Evolutionary conservation across 495 filamentous ascomycete species (phyloP), one percentile per base, ranked within the genome.

Genomic region (Neurospora sp.): DNA sequence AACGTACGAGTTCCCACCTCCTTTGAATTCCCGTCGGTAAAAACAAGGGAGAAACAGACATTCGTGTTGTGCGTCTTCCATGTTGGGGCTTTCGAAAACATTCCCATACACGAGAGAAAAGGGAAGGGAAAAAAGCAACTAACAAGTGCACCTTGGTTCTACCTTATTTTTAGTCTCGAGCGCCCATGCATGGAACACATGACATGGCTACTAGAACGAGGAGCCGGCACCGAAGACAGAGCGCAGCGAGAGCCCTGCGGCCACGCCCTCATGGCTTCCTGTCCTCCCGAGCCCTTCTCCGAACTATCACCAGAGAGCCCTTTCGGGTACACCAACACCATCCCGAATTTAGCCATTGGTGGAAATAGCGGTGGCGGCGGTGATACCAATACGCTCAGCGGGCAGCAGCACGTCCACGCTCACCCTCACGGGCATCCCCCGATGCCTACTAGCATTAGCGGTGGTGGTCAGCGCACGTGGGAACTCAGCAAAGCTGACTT

Each of bases 151-250:
- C 39, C 60, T 40, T 60, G 42, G 71, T 39, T 71, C 41, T 20
- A 39, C 62, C 41, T 69, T 39, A n/a, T 71, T 78, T 78, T 79
- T 83, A 98, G 95, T 81, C 90, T 99, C 82, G 96, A 99, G 87
- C 89, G 90, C 76, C 94, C 94, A 11, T 99, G 96, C 87, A 95
- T 96, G 86, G 92, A 96, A 78, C 96, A 98, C 82, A 92, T 95
- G 79, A 92, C 93, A 76, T 93, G 89, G 83, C 86, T 93, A 74
- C 82, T 91, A 74, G 88, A 91, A 73, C 83, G 87, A 38, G 85
- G 87, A 54, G 81, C 83, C 79, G 85, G 87, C 70, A 82, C 83
- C 80, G 87, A 88, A 72, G 70, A 75, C 54, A 66, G 54, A 37
- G 31, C 27, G 54, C 54, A 66, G 12, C 54, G 54, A 66, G 86